These are phyloP conservation scores for Perilla frutescens DNA, from an alignment of 257 asterid species.

Conservation along the genomic window DNA sequence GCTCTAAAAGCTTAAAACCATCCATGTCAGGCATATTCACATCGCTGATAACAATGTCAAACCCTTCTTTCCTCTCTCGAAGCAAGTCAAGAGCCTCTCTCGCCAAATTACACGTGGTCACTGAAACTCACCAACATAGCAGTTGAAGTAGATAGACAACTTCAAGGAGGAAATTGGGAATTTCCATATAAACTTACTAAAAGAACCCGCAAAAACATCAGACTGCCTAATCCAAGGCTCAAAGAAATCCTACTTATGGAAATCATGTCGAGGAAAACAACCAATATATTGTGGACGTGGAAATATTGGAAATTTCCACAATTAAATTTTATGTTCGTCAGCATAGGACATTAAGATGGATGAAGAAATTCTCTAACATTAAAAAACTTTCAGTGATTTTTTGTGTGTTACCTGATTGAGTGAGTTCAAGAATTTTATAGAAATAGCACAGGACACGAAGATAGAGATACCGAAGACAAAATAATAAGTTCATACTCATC, in stretches of 20 bases:
- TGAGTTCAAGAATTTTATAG: background rate
- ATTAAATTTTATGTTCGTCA: no score
- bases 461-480: background rate
- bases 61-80: constrained; percentile 82
- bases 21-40: constrained; percentile 99
- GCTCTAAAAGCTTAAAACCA: constrained; percentile 95
- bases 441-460: background rate
- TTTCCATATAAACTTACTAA: background rate
- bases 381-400: background rate
- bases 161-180: background rate
- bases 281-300: background rate
- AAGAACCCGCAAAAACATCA: background rate
- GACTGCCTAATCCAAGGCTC: no score
- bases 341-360: no score
- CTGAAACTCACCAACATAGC: constrained; percentile 53
- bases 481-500: background rate
- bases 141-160: constrained; percentile 8
- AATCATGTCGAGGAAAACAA: background rate
- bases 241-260: background rate
- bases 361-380: no score
- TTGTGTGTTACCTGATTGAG: background rate
- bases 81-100: constrained; percentile 79
- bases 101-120: constrained; percentile 78
- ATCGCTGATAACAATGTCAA: constrained; percentile 89
- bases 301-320: background rate